A percentile compares a stretch with the other conserved stretches of the same genome.
Conservation (phyloP, 2,329 filamentous ascomycete species). For the Arthrobotrys iridis region DNA sequence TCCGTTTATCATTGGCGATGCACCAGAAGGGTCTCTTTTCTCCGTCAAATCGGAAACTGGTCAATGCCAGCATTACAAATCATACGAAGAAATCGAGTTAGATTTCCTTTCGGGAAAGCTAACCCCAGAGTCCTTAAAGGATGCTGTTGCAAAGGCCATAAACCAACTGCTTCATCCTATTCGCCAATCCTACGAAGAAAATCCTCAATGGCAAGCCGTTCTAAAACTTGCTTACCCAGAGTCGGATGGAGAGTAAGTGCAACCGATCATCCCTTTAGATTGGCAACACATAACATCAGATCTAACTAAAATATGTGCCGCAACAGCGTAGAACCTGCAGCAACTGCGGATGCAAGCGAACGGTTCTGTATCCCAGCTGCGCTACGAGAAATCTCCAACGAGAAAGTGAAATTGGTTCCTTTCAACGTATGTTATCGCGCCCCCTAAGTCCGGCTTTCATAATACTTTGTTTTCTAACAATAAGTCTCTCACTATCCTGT, state of each 20-base stretch:
- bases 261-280: background rate
- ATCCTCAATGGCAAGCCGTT: slow-evolving; percentile 24
- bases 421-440: slow-evolving; percentile 37
- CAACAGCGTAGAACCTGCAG: background rate
- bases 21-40: background rate
- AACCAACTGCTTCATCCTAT: slow-evolving; percentile 30
- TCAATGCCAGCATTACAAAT: slow-evolving; percentile 14
- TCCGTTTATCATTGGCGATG: background rate
- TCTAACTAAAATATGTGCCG: background rate
- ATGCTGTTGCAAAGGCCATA: slow-evolving; percentile 16
- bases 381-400: slow-evolving; percentile 15
- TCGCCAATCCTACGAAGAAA: slow-evolving; percentile 32
- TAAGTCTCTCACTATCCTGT: background rate
- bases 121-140: background rate
- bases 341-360: background rate
- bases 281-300: background rate
- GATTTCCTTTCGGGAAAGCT: slow-evolving; percentile 20
- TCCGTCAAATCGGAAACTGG: background rate
- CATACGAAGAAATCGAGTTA: slow-evolving; percentile 44
- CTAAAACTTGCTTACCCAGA: slow-evolving; percentile 22
- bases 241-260: slow-evolving; percentile 5
- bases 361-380: slow-evolving; percentile 20
- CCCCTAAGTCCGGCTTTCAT: no score
- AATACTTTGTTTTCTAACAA: no score
- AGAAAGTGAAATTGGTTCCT: slow-evolving; percentile 12